Evolutionary conservation across 75 land plant genomes (phyloP), one percentile per base, ranked within the genome.

Genomic region (Picea sitchensis): DNA sequence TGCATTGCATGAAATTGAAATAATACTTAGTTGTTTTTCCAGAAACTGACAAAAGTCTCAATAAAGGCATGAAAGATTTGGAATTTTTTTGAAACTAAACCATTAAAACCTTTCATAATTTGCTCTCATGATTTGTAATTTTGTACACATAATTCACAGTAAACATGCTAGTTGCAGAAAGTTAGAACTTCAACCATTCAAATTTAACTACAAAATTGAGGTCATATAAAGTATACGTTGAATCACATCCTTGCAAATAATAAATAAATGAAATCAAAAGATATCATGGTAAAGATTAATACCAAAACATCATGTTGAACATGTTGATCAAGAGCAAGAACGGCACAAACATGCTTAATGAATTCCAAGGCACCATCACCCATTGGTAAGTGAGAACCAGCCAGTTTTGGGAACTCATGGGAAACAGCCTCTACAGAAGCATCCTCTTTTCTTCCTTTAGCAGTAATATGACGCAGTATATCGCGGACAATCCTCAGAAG

Each of bases 251-350:
- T 38, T 32, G 2, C 56, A 71, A 38, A 71, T 12, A 71, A 44
- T 41, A 71, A 41, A 4, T 36, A 9, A 54, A 14, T 41, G 6
- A 14, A 77, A 51, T 8, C 7, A 82, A 58, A 58, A 14, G 17
- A 2, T 4, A 7, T 17, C n/a, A 14, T 51, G 54, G 12, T 47
- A 12, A 56, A 38, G 62, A 61, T 31, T 54, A 38, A 65, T 91
- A 97, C 99, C 95, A 94, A 84, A 61, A 94, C 84, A 79, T 91
- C 90, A 85, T 93, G 98, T 82, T 97, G 96, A 76, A 95, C 99
- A 78, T 83, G 89, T 32, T 91, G 92, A 84, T 97, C 99, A 78
- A 97, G 91, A 36, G 92, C 84, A 78, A 97, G 82, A 75, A 91
- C 99, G 79, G 96, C 90, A 84, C 92, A 93, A 14, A 97, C 86